Evolutionary conservation across 1,139 yeast genomes (phyloP), one percentile per base, ranked within the genome.

Genomic region (Suhomyces ambrosiae): DNA sequence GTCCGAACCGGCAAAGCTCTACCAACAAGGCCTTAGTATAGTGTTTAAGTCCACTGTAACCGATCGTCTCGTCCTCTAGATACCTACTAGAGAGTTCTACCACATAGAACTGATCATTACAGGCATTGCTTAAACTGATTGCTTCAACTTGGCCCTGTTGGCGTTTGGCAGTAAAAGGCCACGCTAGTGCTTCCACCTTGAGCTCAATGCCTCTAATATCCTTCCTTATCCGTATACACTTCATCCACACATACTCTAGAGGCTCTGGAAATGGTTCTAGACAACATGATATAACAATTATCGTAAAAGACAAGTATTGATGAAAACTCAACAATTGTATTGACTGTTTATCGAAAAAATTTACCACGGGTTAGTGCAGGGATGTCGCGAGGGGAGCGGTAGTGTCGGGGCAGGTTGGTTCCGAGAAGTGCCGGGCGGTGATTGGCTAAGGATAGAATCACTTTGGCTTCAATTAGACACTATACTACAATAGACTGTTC

Each of bases 261-360:
- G 42, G 69, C 60, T 63, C 75, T 73, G 52, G 63, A 62, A 58
- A 70, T 55, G 47, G 64, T 50, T 64, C 69, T 66, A 44, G 71
- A 62, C 58, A 66, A 66, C 72, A 66, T 66, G 18, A 17, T 39
- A 14, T 22, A 45, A 35, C 48, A 37, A 32, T 32, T 40, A 33
- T 38, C 27, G 40, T 38, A 32, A 36, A 31, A 33, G 29, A 35
- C 32, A 35, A 31, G 35, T 30, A 33, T 23, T 33, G 31, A 27
- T 25, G 25, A 38, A 41, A 36, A 25, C 32, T 36, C 35, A 34
- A 32, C 39, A 38, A 28, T 24, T 32, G 27, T 30, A 27, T 27
- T 26, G 16, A 9, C 12, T 24, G 13, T 16, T 24, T 27, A 34
- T 35, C 42, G 40, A 40, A 42, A 44, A 44, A 44, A 42, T 42